Percentiles rank a stretch among this genome's conserved stretches.
phyloP scores from a whole-genome alignment of 2,329 filamentous ascomycete species.

The Ceratocystis huliohia region DNA sequence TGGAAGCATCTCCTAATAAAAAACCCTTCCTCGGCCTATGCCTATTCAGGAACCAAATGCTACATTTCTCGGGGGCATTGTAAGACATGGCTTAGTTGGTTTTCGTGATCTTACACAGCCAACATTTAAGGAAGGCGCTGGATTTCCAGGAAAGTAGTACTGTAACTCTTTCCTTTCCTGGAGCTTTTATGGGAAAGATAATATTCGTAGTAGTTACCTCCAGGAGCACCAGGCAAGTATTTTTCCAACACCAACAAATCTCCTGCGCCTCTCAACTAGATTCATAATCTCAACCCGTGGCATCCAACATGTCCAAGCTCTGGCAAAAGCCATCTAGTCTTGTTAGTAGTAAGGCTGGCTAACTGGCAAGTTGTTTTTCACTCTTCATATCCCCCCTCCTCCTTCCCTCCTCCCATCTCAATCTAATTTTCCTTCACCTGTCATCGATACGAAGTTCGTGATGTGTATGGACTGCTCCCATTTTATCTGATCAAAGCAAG shows the following conservation, averaged over 20 bases:
- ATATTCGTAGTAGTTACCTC: neutral
- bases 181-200: neutral
- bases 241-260: neutral
- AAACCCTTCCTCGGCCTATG: neutral
- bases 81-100: neutral
- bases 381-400: neutral
- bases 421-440: neutral
- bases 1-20: neutral
- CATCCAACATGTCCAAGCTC: too few relatives aligned
- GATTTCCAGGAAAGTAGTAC: neutral
- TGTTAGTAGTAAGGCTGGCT: neutral
- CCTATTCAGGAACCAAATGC: neutral
- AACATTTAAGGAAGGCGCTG: neutral
- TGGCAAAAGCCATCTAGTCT: too few relatives aligned
- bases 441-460: neutral
- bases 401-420: neutral
- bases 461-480: neutral
- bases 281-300: too few relatives aligned
- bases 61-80: neutral
- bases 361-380: neutral
- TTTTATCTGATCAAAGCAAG: conserved; percentile 4
- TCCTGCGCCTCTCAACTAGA: too few relatives aligned
- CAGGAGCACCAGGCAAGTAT: neutral
- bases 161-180: neutral
- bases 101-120: neutral